These are phyloP conservation scores for Pichia sp. DNA, from an alignment of 1,139 yeast species.

Conservation along the genomic window DNA sequence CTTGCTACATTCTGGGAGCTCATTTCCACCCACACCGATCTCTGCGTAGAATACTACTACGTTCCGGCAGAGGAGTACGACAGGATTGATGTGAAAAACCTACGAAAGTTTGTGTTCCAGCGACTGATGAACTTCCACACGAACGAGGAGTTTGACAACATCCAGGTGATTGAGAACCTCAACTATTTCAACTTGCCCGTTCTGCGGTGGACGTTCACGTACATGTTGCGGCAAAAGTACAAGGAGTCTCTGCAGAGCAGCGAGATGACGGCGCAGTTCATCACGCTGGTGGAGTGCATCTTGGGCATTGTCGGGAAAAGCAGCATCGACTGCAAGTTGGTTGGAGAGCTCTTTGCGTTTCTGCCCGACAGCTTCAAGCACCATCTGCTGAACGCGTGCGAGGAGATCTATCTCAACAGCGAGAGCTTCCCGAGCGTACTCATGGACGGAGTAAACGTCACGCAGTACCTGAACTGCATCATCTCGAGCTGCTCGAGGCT, in stretches of 20 bases:
- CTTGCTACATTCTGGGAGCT: slow-evolving; percentile 25
- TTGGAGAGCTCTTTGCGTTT: slow-evolving; percentile 39
- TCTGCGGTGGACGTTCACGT: slow-evolving; percentile 44
- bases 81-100: background rate
- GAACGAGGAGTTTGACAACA: slow-evolving; percentile 4
- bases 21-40: slow-evolving; percentile 15
- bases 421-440: slow-evolving; percentile 38
- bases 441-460: slow-evolving; percentile 21
- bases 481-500: slow-evolving; percentile 30
- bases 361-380: slow-evolving; percentile 33
- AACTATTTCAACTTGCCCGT: slow-evolving; percentile 53
- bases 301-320: slow-evolving; percentile 2
- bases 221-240: slow-evolving; percentile 22
- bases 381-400: slow-evolving; percentile 36
- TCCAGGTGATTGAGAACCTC: slow-evolving; percentile 22
- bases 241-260: slow-evolving; percentile 6
- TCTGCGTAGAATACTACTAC: slow-evolving; percentile 21
- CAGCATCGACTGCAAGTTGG: slow-evolving; percentile 13
- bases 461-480: slow-evolving; percentile 25
- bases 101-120: slow-evolving; percentile 13
- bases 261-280: slow-evolving; percentile 6
- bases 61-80: slow-evolving; percentile 1
- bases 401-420: slow-evolving; percentile 41
- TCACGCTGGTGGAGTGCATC: slow-evolving; percentile 7
- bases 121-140: slow-evolving; percentile 4